These are phyloP conservation scores for Cotoneaster glaucophyllus DNA, from an alignment of 306 rosid species.

Conservation along the genomic window DNA sequence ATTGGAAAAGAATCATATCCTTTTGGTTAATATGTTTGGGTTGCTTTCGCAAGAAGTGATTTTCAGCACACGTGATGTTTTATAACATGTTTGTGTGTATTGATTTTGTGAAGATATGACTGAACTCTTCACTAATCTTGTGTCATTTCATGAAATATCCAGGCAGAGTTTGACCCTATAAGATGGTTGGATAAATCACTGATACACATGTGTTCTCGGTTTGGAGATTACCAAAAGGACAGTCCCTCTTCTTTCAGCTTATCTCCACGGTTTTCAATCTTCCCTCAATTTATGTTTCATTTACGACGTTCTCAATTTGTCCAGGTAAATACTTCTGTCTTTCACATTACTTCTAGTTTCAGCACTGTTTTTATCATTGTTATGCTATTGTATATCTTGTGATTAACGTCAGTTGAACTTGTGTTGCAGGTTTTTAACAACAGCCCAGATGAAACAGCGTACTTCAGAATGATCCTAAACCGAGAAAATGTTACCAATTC, in stretches of 20 bases:
- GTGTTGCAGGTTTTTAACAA: constrained; percentile 82
- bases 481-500: constrained; percentile 92
- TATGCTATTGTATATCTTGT: constrained; percentile 9
- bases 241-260: constrained; percentile 84
- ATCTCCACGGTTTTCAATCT: constrained; percentile 92
- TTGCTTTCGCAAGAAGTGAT: neutral
- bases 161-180: constrained; percentile 99
- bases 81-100: neutral
- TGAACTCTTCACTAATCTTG: constrained; percentile 3
- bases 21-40: neutral
- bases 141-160: constrained; percentile 27
- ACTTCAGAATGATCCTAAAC: constrained; percentile 90
- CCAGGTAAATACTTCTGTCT: constrained; percentile 52
- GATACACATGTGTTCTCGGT: constrained; percentile 81
- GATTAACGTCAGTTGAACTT: neutral
- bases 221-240: constrained; percentile 90
- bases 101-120: neutral
- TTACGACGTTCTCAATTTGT: constrained; percentile 96
- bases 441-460: constrained; percentile 99
- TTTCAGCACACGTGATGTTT: neutral
- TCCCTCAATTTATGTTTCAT: constrained; percentile 93
- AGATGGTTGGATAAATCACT: constrained; percentile 97
- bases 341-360: neutral
- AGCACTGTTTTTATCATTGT: neutral
- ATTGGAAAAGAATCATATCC: neutral